Conservation (phyloP, 2,329 filamentous ascomycete species). For the Furcasterigmium sp. region DNA sequence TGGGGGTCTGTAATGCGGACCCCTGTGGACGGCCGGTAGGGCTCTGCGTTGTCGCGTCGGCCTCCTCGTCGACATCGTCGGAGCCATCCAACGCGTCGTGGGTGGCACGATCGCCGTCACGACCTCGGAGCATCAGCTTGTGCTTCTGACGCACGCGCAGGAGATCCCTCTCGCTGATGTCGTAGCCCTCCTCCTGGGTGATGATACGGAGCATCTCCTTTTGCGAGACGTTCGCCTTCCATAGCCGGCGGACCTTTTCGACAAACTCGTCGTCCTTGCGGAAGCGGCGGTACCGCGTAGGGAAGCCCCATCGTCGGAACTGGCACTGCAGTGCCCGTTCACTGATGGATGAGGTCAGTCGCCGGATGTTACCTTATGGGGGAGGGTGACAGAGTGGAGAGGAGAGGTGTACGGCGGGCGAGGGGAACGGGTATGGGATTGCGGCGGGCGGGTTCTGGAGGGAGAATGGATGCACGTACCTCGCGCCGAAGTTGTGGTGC, state of each 20-base stretch:
- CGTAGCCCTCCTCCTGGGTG: slow-evolving; percentile 63
- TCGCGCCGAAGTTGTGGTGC: slow-evolving; percentile 63
- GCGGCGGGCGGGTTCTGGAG: background rate
- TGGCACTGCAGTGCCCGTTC: slow-evolving; percentile 73
- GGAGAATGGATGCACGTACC: slow-evolving; percentile 35
- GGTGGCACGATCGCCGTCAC: slow-evolving; percentile 49
- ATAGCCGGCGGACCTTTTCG: slow-evolving; percentile 67
- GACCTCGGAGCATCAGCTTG: slow-evolving; percentile 59
- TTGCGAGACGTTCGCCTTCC: slow-evolving; percentile 69
- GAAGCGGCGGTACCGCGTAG: slow-evolving; percentile 65
- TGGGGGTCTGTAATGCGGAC: background rate
- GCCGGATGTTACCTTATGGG: background rate
- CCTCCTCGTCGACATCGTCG: slow-evolving; percentile 8
- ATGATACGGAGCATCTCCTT: slow-evolving; percentile 68
- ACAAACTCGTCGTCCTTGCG: slow-evolving; percentile 65
- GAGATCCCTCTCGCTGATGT: slow-evolving; percentile 66
- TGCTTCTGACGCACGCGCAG: slow-evolving; percentile 65
- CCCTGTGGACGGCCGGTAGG: background rate
- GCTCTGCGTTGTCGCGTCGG: background rate
- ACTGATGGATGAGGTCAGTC: slow-evolving; percentile 33
- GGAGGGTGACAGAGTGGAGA: background rate
- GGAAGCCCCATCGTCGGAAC: slow-evolving; percentile 75
- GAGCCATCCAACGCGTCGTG: background rate
- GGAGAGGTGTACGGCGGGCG: slow-evolving; percentile 2
- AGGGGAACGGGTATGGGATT: background rate